Evolutionary conservation across 768 basidiomycete genomes (phyloP).

Genomic region (Podaxis rugospora): DNA sequence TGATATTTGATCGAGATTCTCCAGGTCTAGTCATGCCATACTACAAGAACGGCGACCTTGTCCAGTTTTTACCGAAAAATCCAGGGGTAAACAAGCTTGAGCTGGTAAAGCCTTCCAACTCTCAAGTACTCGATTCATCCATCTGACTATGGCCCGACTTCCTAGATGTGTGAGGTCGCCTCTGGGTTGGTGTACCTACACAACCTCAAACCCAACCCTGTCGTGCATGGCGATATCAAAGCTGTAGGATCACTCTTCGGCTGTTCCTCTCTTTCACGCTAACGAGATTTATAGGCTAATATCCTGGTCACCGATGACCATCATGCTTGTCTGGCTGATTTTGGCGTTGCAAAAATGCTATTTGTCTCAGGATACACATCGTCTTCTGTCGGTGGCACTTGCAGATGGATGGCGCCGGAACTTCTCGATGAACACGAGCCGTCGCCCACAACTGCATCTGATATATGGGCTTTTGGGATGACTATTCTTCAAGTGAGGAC

Average conservation of each 20-base stretch:
- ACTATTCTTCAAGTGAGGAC: conserved; percentile 28
- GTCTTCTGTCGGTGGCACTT: conserved; percentile 26
- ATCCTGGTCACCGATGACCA: conserved; percentile 28
- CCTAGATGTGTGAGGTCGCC: conserved; percentile 13
- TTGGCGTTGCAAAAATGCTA: conserved; percentile 34
- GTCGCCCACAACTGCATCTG: conserved; percentile 21
- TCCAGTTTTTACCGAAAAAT: neutral
- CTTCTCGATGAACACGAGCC: conserved; percentile 17
- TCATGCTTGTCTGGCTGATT: conserved; percentile 31
- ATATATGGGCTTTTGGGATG: conserved; percentile 34
- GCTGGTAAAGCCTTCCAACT: conserved; percentile 1
- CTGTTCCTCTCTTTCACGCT: neutral
- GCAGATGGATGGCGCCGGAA: conserved; percentile 37
- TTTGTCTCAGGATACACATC: conserved; percentile 32
- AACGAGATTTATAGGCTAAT: conserved; percentile 25
- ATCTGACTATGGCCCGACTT: neutral
- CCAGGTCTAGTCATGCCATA: conserved; percentile 15
- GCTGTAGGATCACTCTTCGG: conserved; percentile 19
- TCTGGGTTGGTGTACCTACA: conserved; percentile 17
- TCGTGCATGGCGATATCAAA: conserved; percentile 35
- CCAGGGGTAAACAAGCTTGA: conserved; percentile 21
- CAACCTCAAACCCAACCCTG: conserved; percentile 9
- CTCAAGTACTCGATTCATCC: neutral
- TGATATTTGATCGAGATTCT: conserved; percentile 13
- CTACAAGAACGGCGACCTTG: conserved; percentile 14